Base-by-base conservation (phyloP, 2,329 filamentous ascomycete genomes). In the Tolypocladium tundrense region DNA sequence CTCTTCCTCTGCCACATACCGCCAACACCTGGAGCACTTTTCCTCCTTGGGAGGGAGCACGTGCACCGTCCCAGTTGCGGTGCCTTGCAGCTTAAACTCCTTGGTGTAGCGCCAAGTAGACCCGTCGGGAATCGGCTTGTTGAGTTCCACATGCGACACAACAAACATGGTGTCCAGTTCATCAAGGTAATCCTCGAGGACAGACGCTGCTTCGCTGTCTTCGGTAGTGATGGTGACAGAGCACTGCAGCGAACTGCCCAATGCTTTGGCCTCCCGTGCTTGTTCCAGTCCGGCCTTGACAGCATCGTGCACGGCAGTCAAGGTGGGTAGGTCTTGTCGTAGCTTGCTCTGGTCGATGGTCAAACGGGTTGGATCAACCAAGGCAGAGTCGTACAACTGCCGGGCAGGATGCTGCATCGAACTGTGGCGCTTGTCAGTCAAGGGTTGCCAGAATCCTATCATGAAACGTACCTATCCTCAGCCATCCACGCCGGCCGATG, bases 21-120 rank as follows among this genome's bases (percentile, higher is more conserved):
- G 84, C 94, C 94, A 99, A 74, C 94, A 99, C 55, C 94, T 80
- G 1, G 83, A 79, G 70, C 94, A 99, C 72, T 97, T 99, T 53
- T 79, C 73, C 14, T 77, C 66, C 63, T 65, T 69, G 1, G 82
- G 82, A 58, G 82, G 78, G 55, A 79, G 63, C 27, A 80, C 77
- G 62, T 74, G 72, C 27, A 77, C 77, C 37, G 64, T 72, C 40
- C 73, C 74, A 59, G 63, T 64, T 21, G 55, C 42, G 7, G 60
- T 57, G 33, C 69, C 75, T 43, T 68, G 66, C 2, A 77, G 69
- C 61, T 77, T 76, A 56, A 82, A 76, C 11, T 70, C 68, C 55
- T 73, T 73, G 7, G 62, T 66, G 62, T 75, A 80, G 53, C 61
- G 66, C 79, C 78, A 81, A 8, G 64, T 68, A 1, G 65, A 61